Evolutionary conservation across 225 moss, liverwort and hornwort species (phyloP).

Genomic region (Bryum argenteum): DNA sequence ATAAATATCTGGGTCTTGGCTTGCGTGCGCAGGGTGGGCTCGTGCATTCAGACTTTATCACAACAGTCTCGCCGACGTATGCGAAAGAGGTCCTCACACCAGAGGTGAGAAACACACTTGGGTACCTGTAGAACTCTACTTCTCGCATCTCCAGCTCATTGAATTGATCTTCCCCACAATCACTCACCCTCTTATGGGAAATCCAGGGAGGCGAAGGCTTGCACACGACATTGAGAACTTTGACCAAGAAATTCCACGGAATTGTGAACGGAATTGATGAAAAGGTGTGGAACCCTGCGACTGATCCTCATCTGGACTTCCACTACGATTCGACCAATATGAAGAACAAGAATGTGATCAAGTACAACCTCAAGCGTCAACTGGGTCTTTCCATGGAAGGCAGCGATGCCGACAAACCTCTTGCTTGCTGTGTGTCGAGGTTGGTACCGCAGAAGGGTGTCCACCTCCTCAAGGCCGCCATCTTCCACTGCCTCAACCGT

Average conservation of each 20-base stretch:
- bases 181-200: not conserved
- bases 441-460: constrained; percentile 96
- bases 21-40: constrained; percentile 58
- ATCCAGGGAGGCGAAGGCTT: constrained; percentile 78
- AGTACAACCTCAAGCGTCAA: constrained; percentile 52
- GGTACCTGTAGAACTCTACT: not conserved
- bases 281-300: constrained; percentile 81
- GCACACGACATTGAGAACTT: constrained; percentile 63
- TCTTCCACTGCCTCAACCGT: constrained; percentile 68
- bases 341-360: constrained; percentile 66
- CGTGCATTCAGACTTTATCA: constrained; percentile 78
- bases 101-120: constrained; percentile 52
- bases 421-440: constrained; percentile 85
- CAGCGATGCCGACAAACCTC: constrained; percentile 55
- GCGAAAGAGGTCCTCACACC: constrained; percentile 79
- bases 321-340: constrained; percentile 57
- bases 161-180: not conserved
- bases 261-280: constrained; percentile 91
- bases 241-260: constrained; percentile 75
- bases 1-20: constrained; percentile 2
- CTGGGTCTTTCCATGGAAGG: constrained; percentile 58
- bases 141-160: not conserved
- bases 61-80: constrained; percentile 90
- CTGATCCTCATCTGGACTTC: constrained; percentile 65
- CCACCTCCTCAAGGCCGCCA: constrained; percentile 72